Evolutionary conservation across 2,329 filamentous ascomycete genomes (phyloP).

Genomic region (Penicillium sp.): DNA sequence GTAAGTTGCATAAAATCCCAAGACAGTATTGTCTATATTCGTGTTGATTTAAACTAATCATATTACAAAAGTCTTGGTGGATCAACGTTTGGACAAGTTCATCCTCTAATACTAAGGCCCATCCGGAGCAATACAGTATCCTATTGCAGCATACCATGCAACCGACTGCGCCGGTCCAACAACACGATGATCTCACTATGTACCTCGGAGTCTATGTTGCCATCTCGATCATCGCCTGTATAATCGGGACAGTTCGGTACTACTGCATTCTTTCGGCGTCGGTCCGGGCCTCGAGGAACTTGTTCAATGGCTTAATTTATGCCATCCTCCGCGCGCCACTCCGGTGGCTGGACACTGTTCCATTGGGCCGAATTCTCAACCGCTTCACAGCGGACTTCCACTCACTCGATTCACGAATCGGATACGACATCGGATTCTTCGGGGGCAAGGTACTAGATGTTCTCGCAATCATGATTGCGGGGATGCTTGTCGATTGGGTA

Average conservation of each 20-base stretch:
- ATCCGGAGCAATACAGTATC: conserved; percentile 14
- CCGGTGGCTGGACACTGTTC: conserved; percentile 78
- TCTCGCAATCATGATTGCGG: conserved; percentile 64
- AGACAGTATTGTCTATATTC: not conserved
- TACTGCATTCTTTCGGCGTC: conserved; percentile 64
- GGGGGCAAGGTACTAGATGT: conserved; percentile 61
- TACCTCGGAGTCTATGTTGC: conserved; percentile 68
- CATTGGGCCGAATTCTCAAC: conserved; percentile 72
- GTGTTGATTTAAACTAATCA: conserved; percentile 1
- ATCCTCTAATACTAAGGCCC: conserved; percentile 19
- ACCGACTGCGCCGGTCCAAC: not conserved
- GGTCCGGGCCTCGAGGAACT: conserved; percentile 63
- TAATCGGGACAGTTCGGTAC: conserved; percentile 63
- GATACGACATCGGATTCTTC: conserved; percentile 62
- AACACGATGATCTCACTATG: conserved; percentile 47
- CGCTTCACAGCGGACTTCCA: conserved; percentile 76
- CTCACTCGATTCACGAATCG: conserved; percentile 66
- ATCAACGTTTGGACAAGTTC: conserved; percentile 47
- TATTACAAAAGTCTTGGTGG: conserved; percentile 42
- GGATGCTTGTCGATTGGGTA: conserved; percentile 53
- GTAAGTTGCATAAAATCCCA: conserved; percentile 34
- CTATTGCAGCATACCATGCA: conserved; percentile 19
- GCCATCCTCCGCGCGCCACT: conserved; percentile 69
- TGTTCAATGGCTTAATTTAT: conserved; percentile 67
- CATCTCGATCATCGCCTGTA: conserved; percentile 56